A percentile compares a stretch with the other conserved stretches of the same genome.
These are phyloP conservation scores for Lentinula boryana DNA, from an alignment of 768 basidiomycete genomes.

Conservation along the genomic window DNA sequence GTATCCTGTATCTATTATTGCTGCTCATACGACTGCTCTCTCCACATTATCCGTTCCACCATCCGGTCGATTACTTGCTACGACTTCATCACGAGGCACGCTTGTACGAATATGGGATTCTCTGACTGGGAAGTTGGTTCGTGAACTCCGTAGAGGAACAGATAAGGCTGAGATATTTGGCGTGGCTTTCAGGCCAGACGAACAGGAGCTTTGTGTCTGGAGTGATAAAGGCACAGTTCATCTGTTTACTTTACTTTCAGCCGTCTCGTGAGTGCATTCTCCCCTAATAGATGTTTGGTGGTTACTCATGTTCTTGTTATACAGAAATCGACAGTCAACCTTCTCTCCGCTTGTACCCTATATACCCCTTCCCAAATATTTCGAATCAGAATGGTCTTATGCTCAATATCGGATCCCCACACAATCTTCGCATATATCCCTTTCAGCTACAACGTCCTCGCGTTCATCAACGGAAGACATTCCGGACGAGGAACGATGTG, in stretches of 20 bases:
- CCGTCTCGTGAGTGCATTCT: conserved; percentile 50
- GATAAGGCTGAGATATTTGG: conserved; percentile 92
- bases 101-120: conserved; percentile 87
- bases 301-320: not conserved
- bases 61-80: conserved; percentile 76
- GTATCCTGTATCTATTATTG: conserved; percentile 74
- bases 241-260: conserved; percentile 72
- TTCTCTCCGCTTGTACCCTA: conserved; percentile 77
- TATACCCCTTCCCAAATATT: conserved; percentile 82
- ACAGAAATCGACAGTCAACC: conserved; percentile 79
- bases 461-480: conserved; percentile 53
- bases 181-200: conserved; percentile 82
- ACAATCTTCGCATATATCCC: conserved; percentile 75
- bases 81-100: conserved; percentile 79
- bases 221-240: conserved; percentile 96
- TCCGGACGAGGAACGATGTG: conserved; percentile 79
- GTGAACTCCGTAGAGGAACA: conserved; percentile 79
- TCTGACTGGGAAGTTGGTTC: conserved; percentile 60
- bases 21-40: conserved; percentile 76
- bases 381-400: conserved; percentile 95
- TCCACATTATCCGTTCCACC: conserved; percentile 73
- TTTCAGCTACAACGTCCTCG: conserved; percentile 57
- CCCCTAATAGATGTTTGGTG: not conserved
- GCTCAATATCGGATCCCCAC: conserved; percentile 87
- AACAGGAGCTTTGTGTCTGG: conserved; percentile 84